Evolutionary conservation across 345 rosid species (phyloP).

Genomic region (Acer yangbiense): DNA sequence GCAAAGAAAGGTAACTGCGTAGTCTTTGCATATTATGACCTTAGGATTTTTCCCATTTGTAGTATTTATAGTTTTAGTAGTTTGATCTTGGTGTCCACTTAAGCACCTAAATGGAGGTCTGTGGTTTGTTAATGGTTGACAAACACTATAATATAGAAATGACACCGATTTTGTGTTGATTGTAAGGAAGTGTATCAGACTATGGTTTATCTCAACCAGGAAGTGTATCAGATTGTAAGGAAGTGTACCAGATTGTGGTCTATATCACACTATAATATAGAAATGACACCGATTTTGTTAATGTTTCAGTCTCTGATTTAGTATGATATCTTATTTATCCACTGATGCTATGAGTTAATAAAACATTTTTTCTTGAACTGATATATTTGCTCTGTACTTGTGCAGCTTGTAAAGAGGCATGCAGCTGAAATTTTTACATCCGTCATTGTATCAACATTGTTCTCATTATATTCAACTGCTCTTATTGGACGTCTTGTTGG

Average conservation of each 20-base stretch:
- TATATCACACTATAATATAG: not conserved
- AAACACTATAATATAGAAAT: not conserved
- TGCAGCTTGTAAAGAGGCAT: constrained; percentile 92
- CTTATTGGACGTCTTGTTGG: constrained; percentile 75
- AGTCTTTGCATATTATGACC: not conserved
- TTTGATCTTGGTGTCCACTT: not conserved
- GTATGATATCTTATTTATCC: not conserved
- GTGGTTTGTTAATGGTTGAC: not conserved
- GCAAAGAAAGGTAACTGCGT: constrained; percentile 71
- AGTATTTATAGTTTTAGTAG: not conserved
- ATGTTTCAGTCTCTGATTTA: not conserved
- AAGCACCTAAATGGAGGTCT: not conserved
- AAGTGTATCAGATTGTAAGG: not conserved
- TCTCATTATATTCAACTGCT: constrained; percentile 93
- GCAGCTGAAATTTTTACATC: constrained; percentile 95
- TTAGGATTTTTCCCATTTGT: not conserved
- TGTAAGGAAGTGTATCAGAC: not conserved
- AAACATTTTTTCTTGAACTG: not conserved
- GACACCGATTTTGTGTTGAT: not conserved
- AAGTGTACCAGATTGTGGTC: not conserved
- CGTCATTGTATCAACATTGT: constrained; percentile 72
- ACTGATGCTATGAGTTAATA: not conserved
- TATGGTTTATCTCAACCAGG: not conserved
- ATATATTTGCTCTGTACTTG: constrained; percentile 14
- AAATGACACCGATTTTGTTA: not conserved